Conservation (phyloP, 345 rosid genomes). For the Sisymbrium altissimum region DNA sequence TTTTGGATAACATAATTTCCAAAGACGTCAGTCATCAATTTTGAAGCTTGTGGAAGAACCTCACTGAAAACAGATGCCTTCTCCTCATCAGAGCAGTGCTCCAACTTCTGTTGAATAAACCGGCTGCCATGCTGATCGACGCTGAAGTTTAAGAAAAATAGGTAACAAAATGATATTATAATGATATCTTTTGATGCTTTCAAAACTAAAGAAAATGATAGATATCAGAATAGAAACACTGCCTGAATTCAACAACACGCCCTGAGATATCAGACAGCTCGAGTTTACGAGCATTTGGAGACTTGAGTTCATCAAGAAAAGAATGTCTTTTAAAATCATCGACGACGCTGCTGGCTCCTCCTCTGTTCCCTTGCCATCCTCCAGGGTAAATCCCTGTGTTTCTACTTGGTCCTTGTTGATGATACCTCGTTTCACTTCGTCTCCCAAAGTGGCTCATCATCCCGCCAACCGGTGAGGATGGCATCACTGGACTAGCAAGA, state of each 20-base stretch:
- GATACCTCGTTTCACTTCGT: conserved; percentile 58
- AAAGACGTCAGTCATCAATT: conserved; percentile 94
- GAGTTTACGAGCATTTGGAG: conserved; percentile 74
- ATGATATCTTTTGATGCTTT: not conserved
- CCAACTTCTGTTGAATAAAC: conserved; percentile 96
- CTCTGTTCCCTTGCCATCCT: conserved; percentile 87
- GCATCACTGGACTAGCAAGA: conserved; percentile 63
- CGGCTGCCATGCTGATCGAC: conserved; percentile 99
- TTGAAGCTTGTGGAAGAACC: conserved; percentile 85
- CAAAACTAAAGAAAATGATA: conserved; percentile 13
- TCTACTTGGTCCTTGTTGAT: conserved; percentile 50
- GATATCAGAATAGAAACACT: conserved; percentile 34
- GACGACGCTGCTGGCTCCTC: conserved; percentile 43
- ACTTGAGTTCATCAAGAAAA: conserved; percentile 90
- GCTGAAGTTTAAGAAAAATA: conserved; percentile 44
- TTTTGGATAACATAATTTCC: conserved; percentile 99
- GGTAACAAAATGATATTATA: not conserved
- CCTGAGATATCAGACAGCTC: conserved; percentile 84
- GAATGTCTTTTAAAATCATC: conserved; percentile 66
- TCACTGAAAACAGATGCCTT: conserved; percentile 82
- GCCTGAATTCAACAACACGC: conserved; percentile 90
- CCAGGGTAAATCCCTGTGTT: conserved; percentile 61
- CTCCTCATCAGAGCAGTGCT: conserved; percentile 70
- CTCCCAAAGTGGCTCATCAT: conserved; percentile 48
- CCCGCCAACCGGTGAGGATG: conserved; percentile 66